Base-by-base conservation (phyloP, 2,329 filamentous ascomycete genomes). In the Mollisia scopiformis region DNA sequence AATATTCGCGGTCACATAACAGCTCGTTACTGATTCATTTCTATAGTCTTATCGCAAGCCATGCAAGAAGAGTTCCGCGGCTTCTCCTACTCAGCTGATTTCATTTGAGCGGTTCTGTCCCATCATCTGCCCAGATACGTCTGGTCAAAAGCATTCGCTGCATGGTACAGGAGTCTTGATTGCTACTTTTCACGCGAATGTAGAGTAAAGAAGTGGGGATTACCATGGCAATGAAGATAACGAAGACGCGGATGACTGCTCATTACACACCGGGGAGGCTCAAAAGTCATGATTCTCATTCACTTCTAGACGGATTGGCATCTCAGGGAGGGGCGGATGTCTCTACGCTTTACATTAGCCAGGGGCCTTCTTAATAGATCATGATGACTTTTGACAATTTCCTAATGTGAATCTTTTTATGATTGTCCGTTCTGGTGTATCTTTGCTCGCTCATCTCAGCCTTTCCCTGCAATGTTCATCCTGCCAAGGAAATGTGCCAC, bases 21-120 rank as follows among this genome's bases (percentile, higher is more conserved):
- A 8, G 6, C 6, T 23, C 7, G 35, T 35, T 14, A 41, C 64
- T 62, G 56, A 68, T 25, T 21, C 55, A 13, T 53, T 8, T 19
- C 41, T 46, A 46, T 68, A 97, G 95, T 99, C 47, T 84, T 99
- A 66, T 96, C 94, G 28, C 95, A 98, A 82, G 92, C 93, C 46
- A 98, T 98, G 93, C 95, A 99, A 80, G 95, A 99, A 80, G 93
- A 99, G 76, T 99, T 99, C 89, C 88, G 95, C 62, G 95, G 95
- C 68, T 99, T 99, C 82, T 98, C 94, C 27, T 99, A 99, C 79
- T 71, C 70, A 14, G 72, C 71, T 7, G 73, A 75, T 59, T 73
- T 74, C 41, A 63, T 74, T 50, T 55, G 30, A 57, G 51, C 59
- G 59, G 41, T 59, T 55, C 28, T 28, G 47, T 46, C 21, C 33